These are phyloP conservation scores for Musa balbisiana DNA, from an alignment of 202 grass and related monocot species.

Conservation along the genomic window DNA sequence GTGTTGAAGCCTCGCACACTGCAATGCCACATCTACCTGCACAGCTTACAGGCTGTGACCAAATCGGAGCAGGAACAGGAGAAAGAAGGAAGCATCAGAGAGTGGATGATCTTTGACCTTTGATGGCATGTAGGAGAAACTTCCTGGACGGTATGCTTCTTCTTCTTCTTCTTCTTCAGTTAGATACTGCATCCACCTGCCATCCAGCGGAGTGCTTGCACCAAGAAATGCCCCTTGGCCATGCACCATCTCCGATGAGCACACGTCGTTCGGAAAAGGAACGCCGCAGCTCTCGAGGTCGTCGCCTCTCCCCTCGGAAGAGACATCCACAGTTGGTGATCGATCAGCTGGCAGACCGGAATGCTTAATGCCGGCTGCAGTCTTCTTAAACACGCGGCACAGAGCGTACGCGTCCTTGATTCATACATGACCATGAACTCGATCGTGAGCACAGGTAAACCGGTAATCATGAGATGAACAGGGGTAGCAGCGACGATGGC, in stretches of 20 bases:
- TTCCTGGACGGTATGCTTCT: conserved; percentile 26
- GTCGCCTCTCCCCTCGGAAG: conserved; percentile 59
- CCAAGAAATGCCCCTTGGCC: neutral
- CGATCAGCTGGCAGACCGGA: too few species aligned
- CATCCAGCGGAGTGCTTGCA: conserved; percentile 28
- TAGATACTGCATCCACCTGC: conserved; percentile 71
- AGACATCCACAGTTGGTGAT: neutral
- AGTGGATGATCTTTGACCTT: conserved; percentile 26
- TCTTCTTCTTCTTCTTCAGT: conserved; percentile 52
- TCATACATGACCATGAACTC: neutral
- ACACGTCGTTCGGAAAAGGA: too few species aligned
- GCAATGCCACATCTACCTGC: conserved; percentile 83
- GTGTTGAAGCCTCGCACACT: conserved; percentile 84
- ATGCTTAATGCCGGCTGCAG: conserved; percentile 46
- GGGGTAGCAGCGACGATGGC: too few species aligned
- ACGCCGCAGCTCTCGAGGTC: conserved; percentile 17
- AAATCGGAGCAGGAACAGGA: too few species aligned
- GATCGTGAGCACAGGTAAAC: too few species aligned
- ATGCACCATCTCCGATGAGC: too few species aligned
- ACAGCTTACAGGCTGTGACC: too few species aligned
- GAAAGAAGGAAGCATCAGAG: too few species aligned
- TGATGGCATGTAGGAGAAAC: conserved; percentile 59
- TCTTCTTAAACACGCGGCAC: conserved; percentile 97
- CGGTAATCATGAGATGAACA: too few species aligned
- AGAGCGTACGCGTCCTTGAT: conserved; percentile 76